Conservation (phyloP, 2,329 filamentous ascomycete genomes). For the Coniochaeta pulveracea region DNA sequence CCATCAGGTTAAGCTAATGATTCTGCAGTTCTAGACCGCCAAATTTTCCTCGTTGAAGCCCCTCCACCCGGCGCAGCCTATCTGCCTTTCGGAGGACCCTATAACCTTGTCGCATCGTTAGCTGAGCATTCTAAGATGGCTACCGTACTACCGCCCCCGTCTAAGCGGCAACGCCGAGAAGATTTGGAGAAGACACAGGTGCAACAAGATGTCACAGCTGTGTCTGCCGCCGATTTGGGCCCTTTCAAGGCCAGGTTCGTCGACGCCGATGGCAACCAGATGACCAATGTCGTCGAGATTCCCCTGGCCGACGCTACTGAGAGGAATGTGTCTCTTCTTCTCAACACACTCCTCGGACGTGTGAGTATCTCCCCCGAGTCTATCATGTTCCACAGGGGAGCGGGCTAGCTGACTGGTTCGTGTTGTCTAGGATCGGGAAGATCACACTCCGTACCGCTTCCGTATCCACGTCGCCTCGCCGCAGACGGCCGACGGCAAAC, state of each 20-base stretch:
- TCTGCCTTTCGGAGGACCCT: no score
- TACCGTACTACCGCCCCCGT: slow-evolving; percentile 21
- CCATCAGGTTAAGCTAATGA: no score
- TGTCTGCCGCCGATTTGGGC: slow-evolving; percentile 58
- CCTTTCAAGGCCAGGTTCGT: slow-evolving; percentile 80
- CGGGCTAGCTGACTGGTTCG: neutral
- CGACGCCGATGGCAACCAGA: slow-evolving; percentile 64
- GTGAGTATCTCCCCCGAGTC: slow-evolving; percentile 27
- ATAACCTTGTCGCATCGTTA: no score
- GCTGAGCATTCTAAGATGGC: slow-evolving; percentile 17
- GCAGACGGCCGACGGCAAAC: neutral
- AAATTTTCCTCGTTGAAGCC: slow-evolving; percentile 11
- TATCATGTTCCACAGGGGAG: neutral
- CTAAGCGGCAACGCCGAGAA: slow-evolving; percentile 73
- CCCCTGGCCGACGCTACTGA: slow-evolving; percentile 76
- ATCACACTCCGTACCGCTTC: slow-evolving; percentile 51
- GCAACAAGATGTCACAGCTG: slow-evolving; percentile 63
- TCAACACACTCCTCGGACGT: slow-evolving; percentile 75
- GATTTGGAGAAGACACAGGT: slow-evolving; percentile 57
- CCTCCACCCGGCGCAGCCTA: no score
- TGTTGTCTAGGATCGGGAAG: slow-evolving; percentile 34
- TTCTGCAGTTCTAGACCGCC: slow-evolving; percentile 15
- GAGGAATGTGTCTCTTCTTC: slow-evolving; percentile 76
- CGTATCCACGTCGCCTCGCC: slow-evolving; percentile 35
- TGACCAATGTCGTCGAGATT: slow-evolving; percentile 60